phyloP scores from a whole-genome alignment of 495 filamentous ascomycete genomes.

The Clohesyomyces aquaticus region DNA sequence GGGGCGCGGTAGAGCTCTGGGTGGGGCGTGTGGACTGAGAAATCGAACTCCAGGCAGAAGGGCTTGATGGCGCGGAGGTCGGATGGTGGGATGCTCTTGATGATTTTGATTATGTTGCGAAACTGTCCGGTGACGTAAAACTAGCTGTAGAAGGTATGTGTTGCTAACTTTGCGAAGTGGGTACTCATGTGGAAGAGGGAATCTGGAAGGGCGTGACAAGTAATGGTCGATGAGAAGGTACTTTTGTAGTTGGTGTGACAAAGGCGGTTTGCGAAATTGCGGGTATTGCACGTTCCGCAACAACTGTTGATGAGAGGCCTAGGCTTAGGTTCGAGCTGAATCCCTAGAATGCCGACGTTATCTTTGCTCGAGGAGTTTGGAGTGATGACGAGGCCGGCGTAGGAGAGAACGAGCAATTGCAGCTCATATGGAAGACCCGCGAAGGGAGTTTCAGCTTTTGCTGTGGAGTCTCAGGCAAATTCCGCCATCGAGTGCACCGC shows the following conservation, averaged over 20 bases:
- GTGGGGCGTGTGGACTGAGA: background rate
- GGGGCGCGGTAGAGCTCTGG: background rate
- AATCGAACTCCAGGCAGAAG: constrained; percentile 1
- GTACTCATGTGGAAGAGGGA: background rate
- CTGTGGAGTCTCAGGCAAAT: background rate
- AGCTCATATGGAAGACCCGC: constrained; percentile 6
- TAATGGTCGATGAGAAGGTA: background rate
- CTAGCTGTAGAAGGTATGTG: background rate
- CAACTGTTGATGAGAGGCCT: constrained; percentile 1
- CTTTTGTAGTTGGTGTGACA: constrained; percentile 6
- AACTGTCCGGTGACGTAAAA: background rate
- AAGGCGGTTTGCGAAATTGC: constrained; percentile 2
- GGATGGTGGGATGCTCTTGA: background rate
- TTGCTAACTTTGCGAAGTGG: background rate
- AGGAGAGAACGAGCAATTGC: background rate
- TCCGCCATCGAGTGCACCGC: background rate
- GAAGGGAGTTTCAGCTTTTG: background rate
- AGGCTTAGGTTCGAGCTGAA: background rate
- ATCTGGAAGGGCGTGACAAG: background rate
- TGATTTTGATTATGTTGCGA: background rate
- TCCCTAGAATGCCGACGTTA: background rate
- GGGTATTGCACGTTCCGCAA: constrained; percentile 7
- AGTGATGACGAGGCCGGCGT: constrained; percentile 1
- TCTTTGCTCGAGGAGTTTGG: background rate
- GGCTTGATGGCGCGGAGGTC: background rate